These are phyloP conservation scores for Apiospora marii DNA, from an alignment of 2,329 filamentous ascomycete genomes.

Conservation along the genomic window DNA sequence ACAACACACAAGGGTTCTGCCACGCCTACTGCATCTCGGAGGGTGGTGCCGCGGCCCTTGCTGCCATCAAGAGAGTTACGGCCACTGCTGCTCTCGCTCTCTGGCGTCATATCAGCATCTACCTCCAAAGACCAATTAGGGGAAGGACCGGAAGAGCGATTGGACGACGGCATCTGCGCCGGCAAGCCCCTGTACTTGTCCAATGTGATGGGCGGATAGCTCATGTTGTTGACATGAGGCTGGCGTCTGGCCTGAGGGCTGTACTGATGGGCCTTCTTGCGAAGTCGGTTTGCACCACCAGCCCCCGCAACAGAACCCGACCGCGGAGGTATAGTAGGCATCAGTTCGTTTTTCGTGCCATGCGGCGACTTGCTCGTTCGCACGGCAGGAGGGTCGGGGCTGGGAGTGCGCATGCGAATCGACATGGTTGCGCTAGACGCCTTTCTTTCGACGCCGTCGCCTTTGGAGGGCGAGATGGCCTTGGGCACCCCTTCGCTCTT, in stretches of 20 bases:
- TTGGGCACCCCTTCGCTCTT: constrained; percentile 35
- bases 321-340: constrained; percentile 1
- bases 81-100: background rate
- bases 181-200: constrained; percentile 1
- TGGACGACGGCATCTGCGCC: constrained; percentile 11
- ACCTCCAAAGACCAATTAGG: constrained; percentile 24
- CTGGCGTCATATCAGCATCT: constrained; percentile 18
- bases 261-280: constrained; percentile 23
- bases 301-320: background rate
- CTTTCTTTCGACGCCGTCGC: background rate
- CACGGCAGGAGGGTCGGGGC: background rate
- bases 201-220: constrained; percentile 26
- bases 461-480: background rate
- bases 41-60: constrained; percentile 6
- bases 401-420: constrained; percentile 25
- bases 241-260: constrained; percentile 16
- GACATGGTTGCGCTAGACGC: constrained; percentile 17
- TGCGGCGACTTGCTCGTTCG: background rate
- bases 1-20: constrained; percentile 48
- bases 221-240: background rate
- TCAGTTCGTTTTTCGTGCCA: background rate
- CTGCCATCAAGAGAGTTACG: constrained; percentile 9
- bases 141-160: background rate
- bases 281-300: constrained; percentile 20
- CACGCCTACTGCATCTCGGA: constrained; percentile 21